A percentile compares a stretch with the other conserved stretches of the same genome.
Evolutionary conservation across 148 eudicot genomes (phyloP).

Genomic region (Chenopodium berlandieri): DNA sequence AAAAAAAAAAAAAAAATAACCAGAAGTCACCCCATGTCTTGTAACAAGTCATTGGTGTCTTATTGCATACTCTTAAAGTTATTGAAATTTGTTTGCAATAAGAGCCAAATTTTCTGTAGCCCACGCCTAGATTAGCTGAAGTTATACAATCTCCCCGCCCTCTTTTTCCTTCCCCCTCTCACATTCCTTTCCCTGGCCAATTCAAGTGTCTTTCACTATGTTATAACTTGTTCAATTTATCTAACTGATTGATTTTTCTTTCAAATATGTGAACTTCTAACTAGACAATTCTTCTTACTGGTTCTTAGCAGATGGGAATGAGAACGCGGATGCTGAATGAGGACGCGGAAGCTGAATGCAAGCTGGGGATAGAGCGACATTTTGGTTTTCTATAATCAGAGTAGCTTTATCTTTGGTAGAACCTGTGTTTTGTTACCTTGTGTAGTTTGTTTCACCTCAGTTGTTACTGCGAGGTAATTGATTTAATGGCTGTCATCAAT

Average conservation of each 20-base stretch:
- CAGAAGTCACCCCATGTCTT: not conserved
- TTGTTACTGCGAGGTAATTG: constrained; percentile 12
- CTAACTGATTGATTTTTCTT: not conserved
- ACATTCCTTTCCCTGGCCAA: not conserved
- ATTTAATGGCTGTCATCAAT: constrained; percentile 14
- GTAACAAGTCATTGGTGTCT: not conserved
- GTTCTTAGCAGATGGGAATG: constrained; percentile 24
- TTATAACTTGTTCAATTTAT: not conserved
- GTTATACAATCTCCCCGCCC: not conserved
- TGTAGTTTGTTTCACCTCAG: constrained; percentile 23
- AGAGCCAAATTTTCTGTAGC: not conserved
- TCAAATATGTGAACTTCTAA: not conserved
- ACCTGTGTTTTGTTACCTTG: constrained; percentile 7
- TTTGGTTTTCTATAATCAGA: constrained; percentile 20
- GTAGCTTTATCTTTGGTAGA: constrained; percentile 3
- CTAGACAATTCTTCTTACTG: not conserved
- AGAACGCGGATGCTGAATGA: constrained; percentile 10
- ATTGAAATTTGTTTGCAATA: not conserved
- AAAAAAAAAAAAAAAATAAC: too few species aligned
- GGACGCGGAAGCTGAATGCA: constrained; percentile 3
- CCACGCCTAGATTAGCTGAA: not conserved
- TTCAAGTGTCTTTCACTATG: not conserved
- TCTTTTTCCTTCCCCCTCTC: not conserved
- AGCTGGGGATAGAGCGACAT: constrained; percentile 12
- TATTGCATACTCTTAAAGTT: too few species aligned